Evolutionary conservation across 768 basidiomycete genomes (phyloP).

Genomic region (Rhodosporidiobolus sp.): DNA sequence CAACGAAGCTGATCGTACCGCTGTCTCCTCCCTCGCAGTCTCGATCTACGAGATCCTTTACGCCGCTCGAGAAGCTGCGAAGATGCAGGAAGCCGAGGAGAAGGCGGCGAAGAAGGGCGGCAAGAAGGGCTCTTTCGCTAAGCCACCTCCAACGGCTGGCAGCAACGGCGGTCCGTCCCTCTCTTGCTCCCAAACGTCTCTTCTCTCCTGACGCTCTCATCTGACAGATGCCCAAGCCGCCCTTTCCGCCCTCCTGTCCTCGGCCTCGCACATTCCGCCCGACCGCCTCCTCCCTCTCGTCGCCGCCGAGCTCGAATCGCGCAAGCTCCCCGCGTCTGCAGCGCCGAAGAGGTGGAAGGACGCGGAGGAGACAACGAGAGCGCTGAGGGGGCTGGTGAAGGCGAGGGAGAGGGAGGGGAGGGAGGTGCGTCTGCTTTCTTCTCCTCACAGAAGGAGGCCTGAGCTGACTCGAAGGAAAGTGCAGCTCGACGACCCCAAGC

Average conservation of each 20-base stretch:
- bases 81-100: background rate
- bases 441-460: background rate
- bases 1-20: background rate
- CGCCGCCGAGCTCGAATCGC: background rate
- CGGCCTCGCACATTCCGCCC: background rate
- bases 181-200: background rate
- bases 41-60: conserved; percentile 1
- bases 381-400: background rate
- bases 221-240: background rate
- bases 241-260: background rate
- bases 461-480: no score
- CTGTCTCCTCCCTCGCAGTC: background rate
- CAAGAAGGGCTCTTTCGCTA: background rate
- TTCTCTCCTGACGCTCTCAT: background rate
- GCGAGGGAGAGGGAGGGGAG: no score
- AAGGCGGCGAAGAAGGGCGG: background rate
- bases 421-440: background rate
- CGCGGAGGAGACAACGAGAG: background rate
- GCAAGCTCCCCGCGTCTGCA: background rate
- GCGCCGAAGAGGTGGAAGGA: background rate
- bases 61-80: background rate
- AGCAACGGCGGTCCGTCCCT: background rate
- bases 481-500: no score
- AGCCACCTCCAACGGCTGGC: no score
- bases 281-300: background rate